These are phyloP conservation scores for Amylostereum chailletii DNA, from an alignment of 1,284 basidiomycete species.

Conservation along the genomic window DNA sequence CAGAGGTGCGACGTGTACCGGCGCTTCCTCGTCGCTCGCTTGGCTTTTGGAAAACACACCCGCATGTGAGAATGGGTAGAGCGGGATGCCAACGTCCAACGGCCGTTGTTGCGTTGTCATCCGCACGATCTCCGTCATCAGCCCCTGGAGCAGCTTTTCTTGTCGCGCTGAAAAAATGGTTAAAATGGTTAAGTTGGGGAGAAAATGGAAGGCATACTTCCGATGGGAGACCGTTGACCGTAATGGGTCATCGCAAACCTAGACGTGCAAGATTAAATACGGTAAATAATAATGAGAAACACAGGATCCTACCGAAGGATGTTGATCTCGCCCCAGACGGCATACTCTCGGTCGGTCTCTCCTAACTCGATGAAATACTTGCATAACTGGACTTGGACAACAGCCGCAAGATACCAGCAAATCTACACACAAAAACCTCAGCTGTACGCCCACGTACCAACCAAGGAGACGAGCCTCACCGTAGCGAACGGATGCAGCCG, in stretches of 20 bases:
- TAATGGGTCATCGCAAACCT: slow-evolving; percentile 78
- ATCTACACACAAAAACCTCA: slow-evolving; percentile 38
- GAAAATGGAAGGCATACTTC: slow-evolving; percentile 41
- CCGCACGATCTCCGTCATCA: slow-evolving; percentile 77
- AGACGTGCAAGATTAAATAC: slow-evolving; percentile 8
- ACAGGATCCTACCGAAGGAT: slow-evolving; percentile 46
- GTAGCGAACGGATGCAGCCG: slow-evolving; percentile 73
- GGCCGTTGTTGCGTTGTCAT: slow-evolving; percentile 72
- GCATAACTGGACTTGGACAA: slow-evolving; percentile 75
- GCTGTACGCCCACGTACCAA: background rate
- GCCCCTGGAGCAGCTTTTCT: slow-evolving; percentile 69
- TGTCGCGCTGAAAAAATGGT: slow-evolving; percentile 48
- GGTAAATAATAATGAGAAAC: background rate
- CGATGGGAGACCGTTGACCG: slow-evolving; percentile 70
- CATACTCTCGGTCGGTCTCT: slow-evolving; percentile 59
- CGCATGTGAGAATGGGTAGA: slow-evolving; percentile 70
- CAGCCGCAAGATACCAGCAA: slow-evolving; percentile 81
- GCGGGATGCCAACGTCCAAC: slow-evolving; percentile 65
- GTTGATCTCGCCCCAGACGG: slow-evolving; percentile 79
- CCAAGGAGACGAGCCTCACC: slow-evolving; percentile 31
- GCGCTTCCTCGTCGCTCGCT: slow-evolving; percentile 10
- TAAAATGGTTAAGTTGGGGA: slow-evolving; percentile 12
- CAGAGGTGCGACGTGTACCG: slow-evolving; percentile 19
- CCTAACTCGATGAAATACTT: slow-evolving; percentile 74
- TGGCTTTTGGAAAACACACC: slow-evolving; percentile 42